Percentiles rank a stretch among this genome's conserved stretches.
Evolutionary conservation across 176 grass and related monocot genomes (phyloP).

Genomic region (Neostapfia colusana): DNA sequence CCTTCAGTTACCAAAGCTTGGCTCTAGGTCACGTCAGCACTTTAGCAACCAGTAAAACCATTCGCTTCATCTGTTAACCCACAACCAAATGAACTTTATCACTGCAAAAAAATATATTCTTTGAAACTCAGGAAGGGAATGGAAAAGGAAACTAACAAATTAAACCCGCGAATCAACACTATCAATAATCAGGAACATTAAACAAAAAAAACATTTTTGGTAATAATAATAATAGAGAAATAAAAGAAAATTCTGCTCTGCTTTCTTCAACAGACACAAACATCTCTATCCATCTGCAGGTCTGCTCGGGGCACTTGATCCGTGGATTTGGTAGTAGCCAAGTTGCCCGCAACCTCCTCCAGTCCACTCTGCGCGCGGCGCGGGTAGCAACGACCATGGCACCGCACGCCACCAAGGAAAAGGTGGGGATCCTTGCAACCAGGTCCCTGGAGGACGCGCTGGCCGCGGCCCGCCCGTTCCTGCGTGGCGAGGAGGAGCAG

Average conservation of each 20-base stretch:
- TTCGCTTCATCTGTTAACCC: neutral
- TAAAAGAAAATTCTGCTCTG: neutral
- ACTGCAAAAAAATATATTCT: neutral
- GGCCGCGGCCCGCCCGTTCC: constrained; percentile 57
- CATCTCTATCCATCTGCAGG: too few species aligned
- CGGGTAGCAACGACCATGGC: too few species aligned
- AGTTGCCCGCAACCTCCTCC: neutral
- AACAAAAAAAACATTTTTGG: too few species aligned
- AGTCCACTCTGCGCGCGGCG: too few species aligned
- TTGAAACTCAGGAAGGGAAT: neutral
- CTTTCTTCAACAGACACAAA: neutral
- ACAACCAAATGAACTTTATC: neutral
- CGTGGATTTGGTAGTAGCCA: neutral
- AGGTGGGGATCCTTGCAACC: neutral
- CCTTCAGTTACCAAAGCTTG: neutral
- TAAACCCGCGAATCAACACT: neutral
- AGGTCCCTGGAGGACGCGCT: constrained; percentile 25
- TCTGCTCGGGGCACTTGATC: too few species aligned
- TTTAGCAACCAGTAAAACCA: neutral
- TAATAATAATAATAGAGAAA: neutral
- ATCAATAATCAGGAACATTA: neutral
- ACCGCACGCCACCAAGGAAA: too few species aligned
- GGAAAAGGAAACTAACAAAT: neutral
- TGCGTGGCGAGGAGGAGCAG: constrained; percentile 52
- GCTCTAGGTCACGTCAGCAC: neutral